Evolutionary conservation across 2,329 filamentous ascomycete genomes (phyloP).

Genomic region (Colletotrichum aenigma): DNA sequence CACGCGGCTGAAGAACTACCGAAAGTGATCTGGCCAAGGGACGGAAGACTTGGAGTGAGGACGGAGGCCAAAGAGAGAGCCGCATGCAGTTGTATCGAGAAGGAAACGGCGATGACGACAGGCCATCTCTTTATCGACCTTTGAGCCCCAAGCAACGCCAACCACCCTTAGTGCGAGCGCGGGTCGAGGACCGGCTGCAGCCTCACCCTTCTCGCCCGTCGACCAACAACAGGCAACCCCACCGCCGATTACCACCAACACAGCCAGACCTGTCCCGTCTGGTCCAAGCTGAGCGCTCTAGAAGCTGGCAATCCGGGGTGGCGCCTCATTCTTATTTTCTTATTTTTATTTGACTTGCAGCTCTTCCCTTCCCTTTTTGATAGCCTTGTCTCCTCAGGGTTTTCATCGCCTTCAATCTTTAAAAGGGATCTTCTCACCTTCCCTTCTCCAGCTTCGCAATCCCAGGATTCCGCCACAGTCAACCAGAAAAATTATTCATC

Average conservation of each 20-base stretch:
- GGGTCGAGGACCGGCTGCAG: not conserved
- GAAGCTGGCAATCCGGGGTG: not conserved
- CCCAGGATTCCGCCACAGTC: not conserved
- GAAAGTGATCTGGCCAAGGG: not conserved
- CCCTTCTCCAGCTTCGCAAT: not conserved
- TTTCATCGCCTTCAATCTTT: not conserved
- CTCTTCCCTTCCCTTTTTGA: not conserved
- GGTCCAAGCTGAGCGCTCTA: not conserved
- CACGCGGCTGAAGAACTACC: not conserved
- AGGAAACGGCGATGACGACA: not conserved
- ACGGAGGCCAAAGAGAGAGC: not conserved
- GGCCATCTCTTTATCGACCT: not conserved
- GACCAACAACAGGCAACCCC: not conserved
- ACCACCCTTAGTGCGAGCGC: not conserved
- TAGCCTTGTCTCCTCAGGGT: conserved; percentile 1
- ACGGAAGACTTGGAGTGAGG: not conserved
- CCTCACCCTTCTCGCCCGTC: not conserved
- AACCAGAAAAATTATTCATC: not conserved
- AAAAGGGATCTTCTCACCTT: not conserved
- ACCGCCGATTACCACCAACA: not conserved
- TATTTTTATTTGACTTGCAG: not conserved
- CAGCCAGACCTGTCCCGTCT: not conserved
- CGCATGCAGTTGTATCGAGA: conserved; percentile 2
- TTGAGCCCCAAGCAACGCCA: conserved; percentile 8
- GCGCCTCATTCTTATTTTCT: not conserved